phyloP scores from a whole-genome alignment of 208 protist genomes.

The Naegleria gruberi region DNA sequence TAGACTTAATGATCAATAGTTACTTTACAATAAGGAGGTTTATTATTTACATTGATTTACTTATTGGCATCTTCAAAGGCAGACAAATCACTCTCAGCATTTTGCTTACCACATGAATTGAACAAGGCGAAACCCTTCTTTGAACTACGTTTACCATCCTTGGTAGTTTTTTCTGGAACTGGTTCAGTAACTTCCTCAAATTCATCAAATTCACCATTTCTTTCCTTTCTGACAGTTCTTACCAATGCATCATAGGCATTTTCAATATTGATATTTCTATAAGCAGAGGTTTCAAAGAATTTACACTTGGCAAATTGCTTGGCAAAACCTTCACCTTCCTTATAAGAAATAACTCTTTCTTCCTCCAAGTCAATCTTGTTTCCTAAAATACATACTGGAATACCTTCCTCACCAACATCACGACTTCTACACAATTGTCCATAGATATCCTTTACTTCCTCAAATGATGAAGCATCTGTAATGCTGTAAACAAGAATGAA shows the following conservation, averaged over 20 bases:
- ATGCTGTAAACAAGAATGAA: slow-evolving; percentile 55
- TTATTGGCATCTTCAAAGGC: not conserved
- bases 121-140: not conserved
- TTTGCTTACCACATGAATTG: not conserved
- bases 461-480: slow-evolving; percentile 40
- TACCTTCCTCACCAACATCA: slow-evolving; percentile 33
- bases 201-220: not conserved
- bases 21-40: too few relatives aligned
- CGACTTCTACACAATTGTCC: slow-evolving; percentile 51
- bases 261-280: slow-evolving; percentile 49
- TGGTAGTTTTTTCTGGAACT: not conserved
- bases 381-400: slow-evolving; percentile 53
- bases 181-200: not conserved
- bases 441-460: slow-evolving; percentile 42
- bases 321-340: slow-evolving; percentile 30
- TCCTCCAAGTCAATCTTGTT: slow-evolving; percentile 62
- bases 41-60: not conserved
- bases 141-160: not conserved
- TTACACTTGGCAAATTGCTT: slow-evolving; percentile 8
- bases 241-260: slow-evolving; percentile 41
- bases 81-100: not conserved
- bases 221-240: slow-evolving; percentile 27
- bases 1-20: too few relatives aligned
- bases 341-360: slow-evolving; percentile 50
- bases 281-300: slow-evolving; percentile 57